phyloP scores from a whole-genome alignment of 306 rosid species.

The Mimosa bimucronata region DNA sequence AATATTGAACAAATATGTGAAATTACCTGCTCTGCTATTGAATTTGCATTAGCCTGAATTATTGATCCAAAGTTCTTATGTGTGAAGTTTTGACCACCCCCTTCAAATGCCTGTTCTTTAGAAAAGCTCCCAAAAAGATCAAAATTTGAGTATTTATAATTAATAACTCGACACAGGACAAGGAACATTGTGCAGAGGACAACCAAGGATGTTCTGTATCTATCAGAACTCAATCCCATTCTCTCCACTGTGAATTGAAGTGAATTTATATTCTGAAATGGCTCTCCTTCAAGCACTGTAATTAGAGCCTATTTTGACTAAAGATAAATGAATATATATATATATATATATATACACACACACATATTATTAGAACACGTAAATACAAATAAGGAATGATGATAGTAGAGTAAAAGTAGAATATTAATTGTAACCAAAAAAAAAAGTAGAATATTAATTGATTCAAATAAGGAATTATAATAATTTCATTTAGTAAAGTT shows the following conservation, averaged over 20 bases:
- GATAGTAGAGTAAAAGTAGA: no score
- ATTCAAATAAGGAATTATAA: neutral
- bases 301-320: neutral
- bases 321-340: constrained; percentile 1
- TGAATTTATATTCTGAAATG: neutral
- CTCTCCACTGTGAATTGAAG: constrained; percentile 1
- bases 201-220: constrained; percentile 15
- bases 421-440: no score
- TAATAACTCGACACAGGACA: neutral
- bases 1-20: no score
- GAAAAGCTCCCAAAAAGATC: constrained; percentile 16
- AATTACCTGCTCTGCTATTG: neutral
- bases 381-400: neutral
- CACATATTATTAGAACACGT: neutral
- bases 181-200: neutral
- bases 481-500: neutral
- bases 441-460: neutral
- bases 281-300: neutral
- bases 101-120: neutral
- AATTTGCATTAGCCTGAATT: no score
- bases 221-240: neutral
- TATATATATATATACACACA: no score
- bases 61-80: neutral
- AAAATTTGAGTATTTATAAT: constrained; percentile 4
- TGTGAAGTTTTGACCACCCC: neutral